Conservation (phyloP, 257 asterid genomes). For the Solanum chilense region DNA sequence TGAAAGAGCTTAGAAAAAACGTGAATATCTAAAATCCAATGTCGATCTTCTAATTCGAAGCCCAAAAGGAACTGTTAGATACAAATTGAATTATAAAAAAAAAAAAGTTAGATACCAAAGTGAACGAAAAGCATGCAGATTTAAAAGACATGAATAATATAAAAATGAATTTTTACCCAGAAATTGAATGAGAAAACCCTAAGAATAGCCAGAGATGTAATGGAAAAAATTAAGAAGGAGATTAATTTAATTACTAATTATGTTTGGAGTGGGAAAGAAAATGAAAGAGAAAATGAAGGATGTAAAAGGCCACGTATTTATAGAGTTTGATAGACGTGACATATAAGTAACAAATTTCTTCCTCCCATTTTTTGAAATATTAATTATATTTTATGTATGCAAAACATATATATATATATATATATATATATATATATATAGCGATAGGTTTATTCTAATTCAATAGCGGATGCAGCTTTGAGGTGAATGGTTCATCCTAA, state of each 20-base stretch:
- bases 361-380: background rate
- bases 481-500: too few relatives aligned
- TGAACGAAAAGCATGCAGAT: background rate
- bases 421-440: background rate
- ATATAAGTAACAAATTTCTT: slow-evolving; percentile 34
- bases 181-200: background rate
- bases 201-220: background rate
- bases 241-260: background rate
- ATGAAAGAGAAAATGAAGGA: background rate
- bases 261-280: background rate
- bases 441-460: too few relatives aligned
- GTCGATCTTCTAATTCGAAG: background rate
- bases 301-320: slow-evolving; percentile 25
- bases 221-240: background rate
- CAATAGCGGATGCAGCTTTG: too few relatives aligned
- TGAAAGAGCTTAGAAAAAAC: background rate
- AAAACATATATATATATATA: background rate
- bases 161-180: slow-evolving; percentile 1
- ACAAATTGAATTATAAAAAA: background rate
- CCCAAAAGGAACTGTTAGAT: background rate
- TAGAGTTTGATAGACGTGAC: slow-evolving; percentile 58
- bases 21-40: background rate
- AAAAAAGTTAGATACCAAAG: background rate
- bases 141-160: slow-evolving; percentile 10
- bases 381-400: background rate